Evolutionary conservation across 495 filamentous ascomycete genomes (phyloP), one percentile per base, ranked within the genome.

Genomic region (Ascodesmis nigricans): DNA sequence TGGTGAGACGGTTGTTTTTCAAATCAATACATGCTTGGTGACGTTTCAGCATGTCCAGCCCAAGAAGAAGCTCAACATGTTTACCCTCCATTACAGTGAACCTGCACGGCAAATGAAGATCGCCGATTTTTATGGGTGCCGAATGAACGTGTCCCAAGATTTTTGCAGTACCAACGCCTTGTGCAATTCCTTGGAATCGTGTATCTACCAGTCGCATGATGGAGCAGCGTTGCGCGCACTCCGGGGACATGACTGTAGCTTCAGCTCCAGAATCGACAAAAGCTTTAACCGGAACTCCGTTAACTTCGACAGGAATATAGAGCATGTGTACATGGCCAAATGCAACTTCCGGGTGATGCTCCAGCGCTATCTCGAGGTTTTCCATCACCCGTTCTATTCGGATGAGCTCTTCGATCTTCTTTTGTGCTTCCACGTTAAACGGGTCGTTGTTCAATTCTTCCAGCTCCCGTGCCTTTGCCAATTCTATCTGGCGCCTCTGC

Each of bases 41-140:
- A 20, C 90, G 67, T 55, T 81, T 91, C 32, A 95, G 59, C 77
- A 99, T 99, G 52, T 99, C 87, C 29, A 99, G 59, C 4, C 87
- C 87, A 7, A 99, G 64, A 5, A 99, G 66, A 7, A 99, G 61
- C 46, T 95, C 87, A n/a, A 95, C 87, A 38, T 78, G 71, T 55
- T 95, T 99, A 22, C 87, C 87, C 56, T 99, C 87, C 87, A 99
- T 93, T 43, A 99, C 87, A n/a, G 90, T 95, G 56, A 99, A 99
- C 31, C 76, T 78, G 60, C 82, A 93, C 0, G 83, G 70, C 32
- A 99, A 65, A 49, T 79, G 81, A 47, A 83, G 67, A 22, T 65
- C 66, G 11, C 87, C 90, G 43, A 99, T 91, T 57, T 77, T 78
- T 52, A 95, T 84, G 53, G 78, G 78, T 9, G 90, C 84, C 11